Evolutionary conservation across 2,329 filamentous ascomycete genomes (phyloP), one percentile per base, ranked within the genome.

Genomic region (Sclerotinia nivalis): DNA sequence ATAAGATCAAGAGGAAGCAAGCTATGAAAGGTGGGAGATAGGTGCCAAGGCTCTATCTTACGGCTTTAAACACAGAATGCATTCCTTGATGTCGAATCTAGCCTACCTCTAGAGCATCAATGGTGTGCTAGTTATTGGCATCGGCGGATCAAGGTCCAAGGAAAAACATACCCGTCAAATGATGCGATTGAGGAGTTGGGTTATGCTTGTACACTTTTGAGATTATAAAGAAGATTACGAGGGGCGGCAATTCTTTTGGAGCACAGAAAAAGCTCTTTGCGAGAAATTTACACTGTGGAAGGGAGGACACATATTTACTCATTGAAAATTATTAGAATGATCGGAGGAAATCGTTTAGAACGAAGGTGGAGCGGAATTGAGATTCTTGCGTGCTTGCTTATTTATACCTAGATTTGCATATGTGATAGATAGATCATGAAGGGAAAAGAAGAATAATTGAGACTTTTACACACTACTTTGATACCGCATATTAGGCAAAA

Each of bases 1-100:
- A 90, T 73, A 89, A 86, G 82, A 84, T 88, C 77, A 84, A 84
- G 74, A 83, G 89, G 70, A 87, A 85, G 76, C 75, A 77, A 56
- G 76, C 77, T 28, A 76, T 75, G 71, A 78, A 77, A 60, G 73
- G 75, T 20, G 71, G 73, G 37, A 65, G 75, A 70, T 69, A 55
- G n/a, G n/a, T 40, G 31, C 9, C 74, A 72, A 49, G 58, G 25
- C 60, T 49, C n/a, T 7, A 52, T 25, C 6, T 6, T n/a, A 43
- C 34, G 37, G 15, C 2, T 22, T 18, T 37, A 64, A 54, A 13
- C 45, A 67, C 5, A 18, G 3, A 2, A 56, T 15, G 12, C 4
- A 18, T 56, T 67, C 40, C 7, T 13, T 25, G 65, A 25, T 20
- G 8, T 58, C 13, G 7, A 31, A 18, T 43, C 4, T 13, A 43